Evolutionary conservation across 202 grass and related monocot genomes (phyloP), one percentile per base, ranked within the genome.

Genomic region (Sporobolus alterniflorus): DNA sequence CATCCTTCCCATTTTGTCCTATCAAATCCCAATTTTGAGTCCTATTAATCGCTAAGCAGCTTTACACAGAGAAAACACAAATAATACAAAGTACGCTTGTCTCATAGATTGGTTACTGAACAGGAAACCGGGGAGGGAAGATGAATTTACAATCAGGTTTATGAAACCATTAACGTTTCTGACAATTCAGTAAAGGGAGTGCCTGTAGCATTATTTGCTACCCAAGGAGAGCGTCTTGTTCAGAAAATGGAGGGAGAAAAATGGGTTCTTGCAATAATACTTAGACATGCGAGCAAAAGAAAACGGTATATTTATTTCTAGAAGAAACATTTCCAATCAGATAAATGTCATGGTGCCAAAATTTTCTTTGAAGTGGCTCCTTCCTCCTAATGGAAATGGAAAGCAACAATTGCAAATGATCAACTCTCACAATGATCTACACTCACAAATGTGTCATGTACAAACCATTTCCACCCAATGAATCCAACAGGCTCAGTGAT

Each of bases 1-100:
- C 86, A 61, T 87, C 89, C 67, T 92, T 75, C 77, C 63, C 86
- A 89, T 67, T 92, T 85, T 60, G 41, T 16, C 89, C 92, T 92
- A 94, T 82, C 40, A 98, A 96, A 94, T 89, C 80, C 79, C 87
- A 83, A 88, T 93, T 91, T 67, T 82, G 36, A 68, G 67, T 71
- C 42, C 83, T 54, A 78, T 90, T 68, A 78, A 73, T 78, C 64
- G 9, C 33, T 24, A 67, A 16, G 17, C 5, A 73, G 73, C 26
- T 77, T 86, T 29, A 67, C 50, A 7, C 54, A 73, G 60, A 76
- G 1, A 80, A 33, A 5, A 77, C 28, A 32, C 11, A 85, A 86
- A 34, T 7, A 39, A 39, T 39, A 7, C 7, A 16, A 60, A 16
- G 13, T 74, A 21, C 26, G 13, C 21, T 54, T 31, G 59, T 56